Conservation (phyloP, 1,284 basidiomycete genomes). For the Thecaphora thlaspeos region DNA sequence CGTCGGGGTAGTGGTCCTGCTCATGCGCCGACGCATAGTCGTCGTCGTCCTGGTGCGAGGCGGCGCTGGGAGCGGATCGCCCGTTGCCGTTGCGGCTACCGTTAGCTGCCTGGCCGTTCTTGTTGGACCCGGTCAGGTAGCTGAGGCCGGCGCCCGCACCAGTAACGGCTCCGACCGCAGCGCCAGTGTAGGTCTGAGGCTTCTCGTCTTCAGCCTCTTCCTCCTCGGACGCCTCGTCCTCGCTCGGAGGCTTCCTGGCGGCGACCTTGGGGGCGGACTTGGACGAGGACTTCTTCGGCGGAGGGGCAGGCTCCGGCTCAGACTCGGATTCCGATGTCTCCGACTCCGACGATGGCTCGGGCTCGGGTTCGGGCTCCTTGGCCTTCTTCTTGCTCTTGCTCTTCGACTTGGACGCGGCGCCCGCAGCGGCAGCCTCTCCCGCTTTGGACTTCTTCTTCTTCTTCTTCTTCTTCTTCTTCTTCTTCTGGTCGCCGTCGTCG, state of each 20-base stretch:
- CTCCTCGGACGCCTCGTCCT: constrained; percentile 9
- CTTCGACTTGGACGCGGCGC: too few relatives aligned
- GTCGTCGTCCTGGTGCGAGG: constrained; percentile 17
- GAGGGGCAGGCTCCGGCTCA: constrained; percentile 17
- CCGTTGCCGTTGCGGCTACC: constrained; percentile 11
- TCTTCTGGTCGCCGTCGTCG: constrained; percentile 3
- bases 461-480: constrained; percentile 18
- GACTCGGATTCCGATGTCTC: constrained; percentile 18
- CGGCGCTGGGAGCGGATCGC: neutral
- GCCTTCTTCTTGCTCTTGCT: constrained; percentile 31
- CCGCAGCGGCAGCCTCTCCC: constrained; percentile 12
- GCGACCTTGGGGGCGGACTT: constrained; percentile 9
- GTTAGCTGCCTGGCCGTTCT: constrained; percentile 10
- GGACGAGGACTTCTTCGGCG: constrained; percentile 13
- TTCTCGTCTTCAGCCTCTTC: constrained; percentile 26
- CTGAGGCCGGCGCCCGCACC: constrained; percentile 41
- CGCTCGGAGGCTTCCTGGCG: constrained; percentile 10
- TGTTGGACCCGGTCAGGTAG: constrained; percentile 30
- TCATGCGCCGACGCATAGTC: constrained; percentile 27
- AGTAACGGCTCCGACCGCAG: constrained; percentile 39
- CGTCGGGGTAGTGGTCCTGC: constrained; percentile 28
- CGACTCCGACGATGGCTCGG: constrained; percentile 8
- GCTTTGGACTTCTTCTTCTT: constrained; percentile 9
- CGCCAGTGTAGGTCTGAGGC: constrained; percentile 45
- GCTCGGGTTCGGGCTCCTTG: constrained; percentile 26